Base-by-base conservation (phyloP, 2,329 filamentous ascomycete species). In the Ophiostoma ulmi region DNA sequence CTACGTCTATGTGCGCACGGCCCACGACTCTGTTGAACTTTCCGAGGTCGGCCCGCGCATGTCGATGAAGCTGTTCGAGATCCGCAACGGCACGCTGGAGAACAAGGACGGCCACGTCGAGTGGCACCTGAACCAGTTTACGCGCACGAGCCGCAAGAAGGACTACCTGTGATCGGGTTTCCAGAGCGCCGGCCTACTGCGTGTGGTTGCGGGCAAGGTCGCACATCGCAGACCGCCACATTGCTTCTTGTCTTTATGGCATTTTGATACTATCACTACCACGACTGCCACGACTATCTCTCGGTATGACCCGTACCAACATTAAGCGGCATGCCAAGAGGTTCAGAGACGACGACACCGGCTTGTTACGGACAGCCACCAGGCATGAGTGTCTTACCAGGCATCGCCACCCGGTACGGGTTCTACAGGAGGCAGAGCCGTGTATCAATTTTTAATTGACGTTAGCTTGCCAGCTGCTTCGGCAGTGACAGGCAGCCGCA, bases 1-100 rank as follows among this genome's bases (percentile, higher is more conserved):
- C 71, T 80, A 86, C 78, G 94, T 99, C 1, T 99, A 97, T 78
- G 73, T 75, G 22, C 90, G 92, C 78, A 98, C 95, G 0, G 91
- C 92, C 0, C 95, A 94, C 77, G 90, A 97, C 77, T 92, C 90
- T 72, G 92, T 98, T 2, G 93, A 97, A 79, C 81, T 97, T 75
- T 90, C 91, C 17, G 93, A 97, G 79, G 93, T 97, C 68, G 93
- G 94, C 0, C 95, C 95, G 1, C 86, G 95, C 71, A 97, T 98
- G 92, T 97, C 93, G n/a, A 95, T 98, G 93, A 86, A 93, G 75
- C 83, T 93, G 69, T 99, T 98, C 78, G 93, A 98, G 82, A 97
- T 99, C 73, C 86, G 94, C 66, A 90, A 90, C 69, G 94, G 95
- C 20, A 97, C 94, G 4, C 83, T 97, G 72, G 95, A 98, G 78